phyloP scores from a whole-genome alignment of 306 rosid genomes.

The Casuarina equisetifolia region DNA sequence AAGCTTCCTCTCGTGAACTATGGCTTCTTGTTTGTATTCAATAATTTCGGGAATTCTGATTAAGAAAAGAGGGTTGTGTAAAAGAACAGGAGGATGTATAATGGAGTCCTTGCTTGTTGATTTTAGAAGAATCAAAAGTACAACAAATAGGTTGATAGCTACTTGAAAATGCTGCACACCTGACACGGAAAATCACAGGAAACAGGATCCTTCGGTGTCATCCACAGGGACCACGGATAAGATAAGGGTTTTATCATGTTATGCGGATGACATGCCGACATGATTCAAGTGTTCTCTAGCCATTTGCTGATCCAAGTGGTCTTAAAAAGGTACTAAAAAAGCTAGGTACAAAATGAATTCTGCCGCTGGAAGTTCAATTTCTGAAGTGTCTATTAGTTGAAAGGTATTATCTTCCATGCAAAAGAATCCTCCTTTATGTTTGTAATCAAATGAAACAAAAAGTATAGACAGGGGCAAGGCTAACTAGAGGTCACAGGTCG shows the following conservation, averaged over 20 bases:
- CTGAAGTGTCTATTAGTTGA: too few species aligned
- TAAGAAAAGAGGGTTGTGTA: background rate
- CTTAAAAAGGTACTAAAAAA: too few species aligned
- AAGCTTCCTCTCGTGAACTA: slow-evolving; percentile 39
- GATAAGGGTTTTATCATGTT: background rate
- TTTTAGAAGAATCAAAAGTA: background rate
- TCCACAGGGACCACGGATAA: background rate
- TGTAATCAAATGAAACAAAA: too few species aligned
- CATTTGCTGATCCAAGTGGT: background rate
- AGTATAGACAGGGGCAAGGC: too few species aligned
- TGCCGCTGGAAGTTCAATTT: too few species aligned
- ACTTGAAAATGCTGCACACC: background rate
- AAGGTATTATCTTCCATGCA: too few species aligned
- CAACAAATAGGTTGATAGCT: background rate
- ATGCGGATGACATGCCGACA: background rate
- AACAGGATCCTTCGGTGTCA: too few species aligned
- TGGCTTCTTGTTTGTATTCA: slow-evolving; percentile 14
- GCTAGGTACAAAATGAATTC: too few species aligned
- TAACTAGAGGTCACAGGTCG: too few species aligned
- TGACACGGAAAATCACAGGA: too few species aligned
- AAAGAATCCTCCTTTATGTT: too few species aligned
- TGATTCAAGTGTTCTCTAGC: background rate
- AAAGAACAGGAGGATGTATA: background rate
- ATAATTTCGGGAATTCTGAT: slow-evolving; percentile 19
- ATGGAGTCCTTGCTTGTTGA: background rate